A percentile compares a stretch with the other conserved stretches of the same genome.
These are phyloP conservation scores for Rhizoclosmatium globosum DNA, from an alignment of 192 early-diverging fungal species.

Conservation along the genomic window DNA sequence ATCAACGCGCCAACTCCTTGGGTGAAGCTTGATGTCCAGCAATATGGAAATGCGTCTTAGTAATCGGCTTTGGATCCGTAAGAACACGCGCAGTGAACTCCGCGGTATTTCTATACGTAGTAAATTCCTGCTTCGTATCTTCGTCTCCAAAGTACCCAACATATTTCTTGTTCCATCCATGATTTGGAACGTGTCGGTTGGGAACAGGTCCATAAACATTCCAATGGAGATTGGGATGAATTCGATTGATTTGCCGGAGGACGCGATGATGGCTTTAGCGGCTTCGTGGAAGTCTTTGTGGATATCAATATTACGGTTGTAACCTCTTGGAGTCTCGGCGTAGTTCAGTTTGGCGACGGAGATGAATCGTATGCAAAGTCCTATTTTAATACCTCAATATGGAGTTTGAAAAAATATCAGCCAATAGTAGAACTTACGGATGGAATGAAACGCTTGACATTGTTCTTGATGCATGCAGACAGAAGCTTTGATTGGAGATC, in stretches of 20 bases:
- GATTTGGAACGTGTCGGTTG: not conserved
- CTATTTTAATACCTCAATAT: too few species aligned
- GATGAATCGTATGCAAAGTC: too few species aligned
- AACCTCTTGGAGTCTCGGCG: not conserved
- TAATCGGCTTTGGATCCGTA: not conserved
- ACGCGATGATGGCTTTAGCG: not conserved
- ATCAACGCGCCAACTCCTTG: too few species aligned
- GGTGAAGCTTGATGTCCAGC: not conserved
- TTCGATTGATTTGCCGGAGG: not conserved
- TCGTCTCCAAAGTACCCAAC: not conserved
- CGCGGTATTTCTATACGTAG: not conserved
- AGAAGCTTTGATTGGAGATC: too few species aligned
- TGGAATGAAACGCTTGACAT: too few species aligned
- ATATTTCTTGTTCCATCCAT: not conserved
- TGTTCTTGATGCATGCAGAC: too few species aligned
- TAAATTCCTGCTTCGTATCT: not conserved
- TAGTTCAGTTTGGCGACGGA: too few species aligned
- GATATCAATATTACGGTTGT: not conserved
- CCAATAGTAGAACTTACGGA: too few species aligned
- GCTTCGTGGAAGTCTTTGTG: not conserved
- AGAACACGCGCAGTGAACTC: not conserved
- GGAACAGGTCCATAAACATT: not conserved
- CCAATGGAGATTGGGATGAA: not conserved
- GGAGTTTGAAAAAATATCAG: too few species aligned
- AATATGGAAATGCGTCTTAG: not conserved